These are phyloP conservation scores for Neurospora sp. DNA, from an alignment of 495 filamentous ascomycete genomes.

Conservation along the genomic window DNA sequence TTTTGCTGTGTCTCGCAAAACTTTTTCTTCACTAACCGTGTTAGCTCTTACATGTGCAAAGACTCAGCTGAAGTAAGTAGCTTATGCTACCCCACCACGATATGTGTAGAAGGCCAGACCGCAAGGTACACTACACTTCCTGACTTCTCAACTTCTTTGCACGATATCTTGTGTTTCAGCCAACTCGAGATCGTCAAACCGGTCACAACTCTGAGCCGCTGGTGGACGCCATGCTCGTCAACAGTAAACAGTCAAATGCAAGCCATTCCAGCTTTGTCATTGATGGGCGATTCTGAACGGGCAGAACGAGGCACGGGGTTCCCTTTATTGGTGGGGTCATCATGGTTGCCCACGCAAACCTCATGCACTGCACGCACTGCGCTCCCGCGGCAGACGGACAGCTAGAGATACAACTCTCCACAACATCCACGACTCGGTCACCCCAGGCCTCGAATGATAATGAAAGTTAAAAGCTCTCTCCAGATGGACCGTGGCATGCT, in stretches of 20 bases:
- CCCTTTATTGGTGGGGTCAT: not conserved
- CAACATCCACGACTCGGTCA: not conserved
- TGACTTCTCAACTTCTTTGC: not conserved
- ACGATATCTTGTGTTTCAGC: not conserved
- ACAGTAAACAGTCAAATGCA: not conserved
- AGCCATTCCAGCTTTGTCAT: not conserved
- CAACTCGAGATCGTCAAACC: not conserved
- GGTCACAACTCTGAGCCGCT: not conserved
- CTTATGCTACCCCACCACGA: not conserved
- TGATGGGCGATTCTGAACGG: not conserved
- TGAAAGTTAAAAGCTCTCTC: not conserved
- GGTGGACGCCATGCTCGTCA: not conserved
- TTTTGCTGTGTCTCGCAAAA: not conserved
- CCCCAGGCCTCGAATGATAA: not conserved
- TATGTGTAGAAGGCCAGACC: not conserved
- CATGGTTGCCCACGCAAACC: not conserved
- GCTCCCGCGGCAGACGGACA: not conserved
- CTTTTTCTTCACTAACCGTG: not conserved
- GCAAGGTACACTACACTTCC: not conserved
- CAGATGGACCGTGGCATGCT: not conserved
- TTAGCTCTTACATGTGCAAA: not conserved
- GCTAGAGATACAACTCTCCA: not conserved
- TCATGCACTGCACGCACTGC: not conserved
- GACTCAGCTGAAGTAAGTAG: not conserved
- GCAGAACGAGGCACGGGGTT: not conserved